A percentile compares a stretch with the other conserved stretches of the same genome.
phyloP scores from a whole-genome alignment of 2,329 filamentous ascomycete genomes.

The Ascochyta fabae region DNA sequence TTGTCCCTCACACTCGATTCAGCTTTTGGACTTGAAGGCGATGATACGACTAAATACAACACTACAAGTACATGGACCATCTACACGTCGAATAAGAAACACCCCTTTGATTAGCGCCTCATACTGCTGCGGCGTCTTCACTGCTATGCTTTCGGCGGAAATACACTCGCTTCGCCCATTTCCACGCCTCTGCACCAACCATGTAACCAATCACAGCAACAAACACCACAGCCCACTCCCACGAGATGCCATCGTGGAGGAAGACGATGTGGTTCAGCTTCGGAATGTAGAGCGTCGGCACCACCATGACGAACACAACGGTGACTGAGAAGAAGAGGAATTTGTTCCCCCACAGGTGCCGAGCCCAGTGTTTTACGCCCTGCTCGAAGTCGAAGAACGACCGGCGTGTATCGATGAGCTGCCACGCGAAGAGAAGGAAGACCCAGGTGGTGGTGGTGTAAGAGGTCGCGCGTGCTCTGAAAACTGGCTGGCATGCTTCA shows the following conservation, averaged over 20 bases:
- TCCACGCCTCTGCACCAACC: slow-evolving; percentile 68
- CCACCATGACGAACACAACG: slow-evolving; percentile 35
- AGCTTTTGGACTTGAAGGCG: too few species aligned
- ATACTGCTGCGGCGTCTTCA: not conserved
- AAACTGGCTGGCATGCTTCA: slow-evolving; percentile 36
- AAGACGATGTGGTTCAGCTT: slow-evolving; percentile 70
- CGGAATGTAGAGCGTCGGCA: slow-evolving; percentile 64
- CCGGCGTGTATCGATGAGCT: slow-evolving; percentile 70
- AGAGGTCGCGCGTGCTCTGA: slow-evolving; percentile 69
- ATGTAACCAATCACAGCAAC: slow-evolving; percentile 68
- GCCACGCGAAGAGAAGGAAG: slow-evolving; percentile 77
- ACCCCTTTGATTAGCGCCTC: not conserved
- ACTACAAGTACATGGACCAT: too few species aligned
- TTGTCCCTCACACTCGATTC: too few species aligned
- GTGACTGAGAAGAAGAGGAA: slow-evolving; percentile 60
- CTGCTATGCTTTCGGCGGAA: slow-evolving; percentile 22
- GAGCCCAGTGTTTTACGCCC: slow-evolving; percentile 65
- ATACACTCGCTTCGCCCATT: slow-evolving; percentile 65
- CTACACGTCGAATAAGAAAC: too few species aligned
- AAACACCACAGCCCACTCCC: slow-evolving; percentile 74
- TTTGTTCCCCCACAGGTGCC: slow-evolving; percentile 72
- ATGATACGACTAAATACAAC: too few species aligned
- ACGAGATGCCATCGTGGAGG: slow-evolving; percentile 67
- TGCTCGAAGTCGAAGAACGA: slow-evolving; percentile 70
- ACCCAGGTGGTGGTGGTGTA: slow-evolving; percentile 79